Evolutionary conservation across 2,329 filamentous ascomycete genomes (phyloP).

Genomic region (Aspergillus neotritici): DNA sequence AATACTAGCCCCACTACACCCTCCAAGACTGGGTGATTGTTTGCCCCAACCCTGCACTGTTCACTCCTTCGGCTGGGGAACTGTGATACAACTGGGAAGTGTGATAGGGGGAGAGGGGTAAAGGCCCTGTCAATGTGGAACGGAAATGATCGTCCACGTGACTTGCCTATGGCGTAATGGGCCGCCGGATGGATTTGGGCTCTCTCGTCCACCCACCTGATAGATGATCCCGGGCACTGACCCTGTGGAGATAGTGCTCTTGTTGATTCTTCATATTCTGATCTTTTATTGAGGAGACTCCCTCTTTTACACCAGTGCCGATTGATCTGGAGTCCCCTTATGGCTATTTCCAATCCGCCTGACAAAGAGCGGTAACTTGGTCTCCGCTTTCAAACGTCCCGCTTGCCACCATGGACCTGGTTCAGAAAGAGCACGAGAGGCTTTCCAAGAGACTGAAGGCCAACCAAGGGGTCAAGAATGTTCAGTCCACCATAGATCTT

Average conservation of each 20-base stretch:
- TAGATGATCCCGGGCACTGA: too few relatives aligned
- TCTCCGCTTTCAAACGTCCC: slow-evolving; percentile 20
- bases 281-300: neutral
- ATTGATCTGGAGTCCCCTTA: slow-evolving; percentile 10
- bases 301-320: neutral
- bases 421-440: slow-evolving; percentile 69
- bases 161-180: slow-evolving; percentile 3
- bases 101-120: too few relatives aligned
- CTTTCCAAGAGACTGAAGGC: slow-evolving; percentile 66
- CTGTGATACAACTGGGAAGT: too few relatives aligned
- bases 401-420: slow-evolving; percentile 49
- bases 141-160: neutral
- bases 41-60: too few relatives aligned
- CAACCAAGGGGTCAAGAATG: slow-evolving; percentile 66
- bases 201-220: neutral
- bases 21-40: too few relatives aligned
- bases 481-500: slow-evolving; percentile 75
- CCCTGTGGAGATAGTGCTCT: too few relatives aligned
- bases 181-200: neutral
- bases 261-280: neutral
- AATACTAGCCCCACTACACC: too few relatives aligned
- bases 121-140: too few relatives aligned
- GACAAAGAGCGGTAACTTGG: slow-evolving; percentile 24
- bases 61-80: too few relatives aligned
- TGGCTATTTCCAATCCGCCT: slow-evolving; percentile 19